Evolutionary conservation across 129 eudicot species (phyloP).

Genomic region (Glebionis coronaria): DNA sequence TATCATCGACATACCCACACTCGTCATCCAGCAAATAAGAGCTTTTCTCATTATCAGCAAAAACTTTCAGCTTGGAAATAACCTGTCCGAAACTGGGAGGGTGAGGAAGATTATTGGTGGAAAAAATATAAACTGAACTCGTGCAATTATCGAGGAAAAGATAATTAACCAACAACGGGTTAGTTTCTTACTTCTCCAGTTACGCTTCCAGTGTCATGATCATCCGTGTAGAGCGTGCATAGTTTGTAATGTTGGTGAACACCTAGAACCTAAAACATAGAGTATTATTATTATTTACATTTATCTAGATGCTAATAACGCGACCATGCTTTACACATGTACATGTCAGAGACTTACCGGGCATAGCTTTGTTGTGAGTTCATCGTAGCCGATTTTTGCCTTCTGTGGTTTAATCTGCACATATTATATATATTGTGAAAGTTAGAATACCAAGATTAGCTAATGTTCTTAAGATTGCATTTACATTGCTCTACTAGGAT

Average conservation of each 20-base stretch:
- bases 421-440: constrained; percentile 1
- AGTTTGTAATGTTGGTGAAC: constrained; percentile 83
- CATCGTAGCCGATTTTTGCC: constrained; percentile 63
- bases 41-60: constrained; percentile 40
- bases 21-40: constrained; percentile 58
- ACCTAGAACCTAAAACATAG: constrained; percentile 56
- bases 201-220: constrained; percentile 47
- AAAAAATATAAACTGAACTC: constrained; percentile 17
- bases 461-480: constrained; percentile 1
- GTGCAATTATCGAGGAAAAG: not conserved
- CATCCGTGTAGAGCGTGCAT: constrained; percentile 63
- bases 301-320: not conserved
- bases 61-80: constrained; percentile 45
- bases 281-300: not conserved
- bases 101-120: constrained; percentile 24
- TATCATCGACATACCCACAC: constrained; percentile 40
- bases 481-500: constrained; percentile 11
- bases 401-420: constrained; percentile 71
- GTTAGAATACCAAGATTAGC: not conserved
- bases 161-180: not conserved
- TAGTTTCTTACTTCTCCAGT: constrained; percentile 52
- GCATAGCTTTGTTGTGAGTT: constrained; percentile 75
- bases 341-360: constrained; percentile 62
- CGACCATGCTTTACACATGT: not conserved
- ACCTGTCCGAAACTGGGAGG: constrained; percentile 42